Conservation (phyloP, 768 basidiomycete genomes). For the Gloeostereum incarnatum region DNA sequence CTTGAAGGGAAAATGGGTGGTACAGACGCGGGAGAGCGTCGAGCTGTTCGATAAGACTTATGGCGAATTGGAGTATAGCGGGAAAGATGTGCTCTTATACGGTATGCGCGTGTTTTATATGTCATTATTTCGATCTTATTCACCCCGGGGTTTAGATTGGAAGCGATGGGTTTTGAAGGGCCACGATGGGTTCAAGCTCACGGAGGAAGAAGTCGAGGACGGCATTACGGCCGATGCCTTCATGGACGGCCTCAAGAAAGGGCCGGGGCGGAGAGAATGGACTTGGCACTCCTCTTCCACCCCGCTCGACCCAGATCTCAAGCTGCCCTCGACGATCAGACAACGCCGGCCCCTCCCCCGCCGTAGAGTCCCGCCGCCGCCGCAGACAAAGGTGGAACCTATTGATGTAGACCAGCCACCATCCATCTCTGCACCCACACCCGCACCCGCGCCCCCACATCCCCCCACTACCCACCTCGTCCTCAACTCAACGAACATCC, state of each 20-base stretch:
- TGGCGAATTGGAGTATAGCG: background rate
- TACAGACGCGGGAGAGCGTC: background rate
- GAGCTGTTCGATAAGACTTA: background rate
- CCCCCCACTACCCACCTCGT: too few relatives aligned
- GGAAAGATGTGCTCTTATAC: background rate
- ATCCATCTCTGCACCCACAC: too few relatives aligned
- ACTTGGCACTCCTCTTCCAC: background rate
- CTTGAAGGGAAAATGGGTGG: background rate
- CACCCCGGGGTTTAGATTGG: conserved; percentile 27
- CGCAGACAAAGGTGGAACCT: too few relatives aligned
- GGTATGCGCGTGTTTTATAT: background rate
- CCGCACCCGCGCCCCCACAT: too few relatives aligned
- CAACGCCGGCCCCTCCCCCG: too few relatives aligned
- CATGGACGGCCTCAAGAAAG: conserved; percentile 16
- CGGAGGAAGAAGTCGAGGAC: conserved; percentile 21
- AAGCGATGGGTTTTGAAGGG: conserved; percentile 25
- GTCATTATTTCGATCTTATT: background rate
- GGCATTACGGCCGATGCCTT: conserved; percentile 23
- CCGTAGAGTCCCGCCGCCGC: too few relatives aligned
- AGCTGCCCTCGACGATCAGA: too few relatives aligned
- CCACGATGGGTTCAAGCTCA: conserved; percentile 30
- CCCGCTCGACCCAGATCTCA: too few relatives aligned
- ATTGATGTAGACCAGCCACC: too few relatives aligned
- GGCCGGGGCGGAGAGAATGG: conserved; percentile 1
- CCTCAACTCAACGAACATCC: too few relatives aligned